Conservation (phyloP, 495 filamentous ascomycete species). For the Podospora fimiseda region DNA sequence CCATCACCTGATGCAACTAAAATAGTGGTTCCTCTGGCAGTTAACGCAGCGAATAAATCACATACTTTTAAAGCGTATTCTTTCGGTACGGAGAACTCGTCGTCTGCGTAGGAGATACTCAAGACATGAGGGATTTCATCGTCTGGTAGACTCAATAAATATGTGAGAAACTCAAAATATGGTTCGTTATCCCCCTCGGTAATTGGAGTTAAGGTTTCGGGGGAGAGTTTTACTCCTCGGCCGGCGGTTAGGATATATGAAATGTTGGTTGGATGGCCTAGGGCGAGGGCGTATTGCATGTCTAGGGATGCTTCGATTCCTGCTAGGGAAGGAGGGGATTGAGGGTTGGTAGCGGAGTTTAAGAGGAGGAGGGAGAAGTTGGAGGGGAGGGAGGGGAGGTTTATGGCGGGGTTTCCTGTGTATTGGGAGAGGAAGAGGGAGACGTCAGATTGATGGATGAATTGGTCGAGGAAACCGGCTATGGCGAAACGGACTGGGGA, state of each 20-base stretch:
- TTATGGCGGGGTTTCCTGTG: constrained; percentile 18
- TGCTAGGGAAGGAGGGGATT: constrained; percentile 31
- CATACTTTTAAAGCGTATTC: constrained; percentile 61
- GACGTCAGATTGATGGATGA: constrained; percentile 54
- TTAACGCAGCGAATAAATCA: constrained; percentile 64
- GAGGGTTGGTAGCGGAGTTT: constrained; percentile 52
- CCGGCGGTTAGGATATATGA: constrained; percentile 64
- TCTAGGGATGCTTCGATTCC: constrained; percentile 65
- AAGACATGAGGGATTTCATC: constrained; percentile 64
- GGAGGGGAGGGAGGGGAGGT: constrained; percentile 41
- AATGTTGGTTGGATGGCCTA: constrained; percentile 53
- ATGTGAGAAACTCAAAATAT: constrained; percentile 72
- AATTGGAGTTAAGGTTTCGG: constrained; percentile 43
- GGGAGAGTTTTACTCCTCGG: constrained; percentile 50
- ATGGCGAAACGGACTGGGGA: constrained; percentile 49
- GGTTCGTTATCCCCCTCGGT: constrained; percentile 61
- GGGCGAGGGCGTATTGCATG: constrained; percentile 58
- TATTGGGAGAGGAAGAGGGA: constrained; percentile 39
- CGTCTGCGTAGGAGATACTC: constrained; percentile 68
- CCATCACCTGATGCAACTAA: constrained; percentile 70
- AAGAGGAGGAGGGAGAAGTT: constrained; percentile 60
- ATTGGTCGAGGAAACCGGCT: constrained; percentile 63
- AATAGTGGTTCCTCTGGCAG: constrained; percentile 64
- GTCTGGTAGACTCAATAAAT: constrained; percentile 55
- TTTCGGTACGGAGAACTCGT: constrained; percentile 56